Evolutionary conservation across 2,329 filamentous ascomycete genomes (phyloP).

Genomic region (Blastomyces parvus): DNA sequence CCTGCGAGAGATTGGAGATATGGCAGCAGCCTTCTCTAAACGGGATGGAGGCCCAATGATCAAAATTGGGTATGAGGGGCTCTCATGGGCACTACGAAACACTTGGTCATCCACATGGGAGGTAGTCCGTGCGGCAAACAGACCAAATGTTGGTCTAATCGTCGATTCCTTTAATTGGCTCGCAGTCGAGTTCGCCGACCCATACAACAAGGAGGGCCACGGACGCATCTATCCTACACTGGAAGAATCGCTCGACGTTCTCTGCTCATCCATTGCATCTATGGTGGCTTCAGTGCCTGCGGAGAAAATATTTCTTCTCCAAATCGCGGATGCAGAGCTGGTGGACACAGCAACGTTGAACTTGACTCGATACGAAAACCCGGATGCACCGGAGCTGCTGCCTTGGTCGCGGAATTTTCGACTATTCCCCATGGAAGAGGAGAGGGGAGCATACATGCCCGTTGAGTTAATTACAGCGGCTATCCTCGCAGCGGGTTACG

Average conservation of each 20-base stretch:
- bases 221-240: conserved; percentile 6
- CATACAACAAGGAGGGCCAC: conserved; percentile 7
- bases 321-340: conserved; percentile 7
- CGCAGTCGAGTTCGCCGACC: conserved; percentile 6
- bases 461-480: conserved; percentile 5
- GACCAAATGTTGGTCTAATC: conserved; percentile 4
- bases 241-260: conserved; percentile 5
- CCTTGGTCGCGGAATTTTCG: conserved; percentile 5
- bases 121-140: conserved; percentile 5
- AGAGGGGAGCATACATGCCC: conserved; percentile 5
- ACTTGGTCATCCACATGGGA: conserved; percentile 8
- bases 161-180: conserved; percentile 7
- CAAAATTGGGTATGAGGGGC: conserved; percentile 5
- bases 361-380: conserved; percentile 1
- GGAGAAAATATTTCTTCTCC: conserved; percentile 8
- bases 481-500: conserved; percentile 4
- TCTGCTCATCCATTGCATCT: conserved; percentile 6
- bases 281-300: conserved; percentile 6
- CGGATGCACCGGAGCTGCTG: background rate
- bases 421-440: conserved; percentile 5
- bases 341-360: conserved; percentile 1
- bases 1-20: conserved; percentile 4
- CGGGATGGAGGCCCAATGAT: conserved; percentile 7
- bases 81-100: conserved; percentile 4
- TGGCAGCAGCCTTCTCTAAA: conserved; percentile 3